Evolutionary conservation across 805 yeast genomes (phyloP), one percentile per base, ranked within the genome.

Genomic region (Barnettozyma vustinii): DNA sequence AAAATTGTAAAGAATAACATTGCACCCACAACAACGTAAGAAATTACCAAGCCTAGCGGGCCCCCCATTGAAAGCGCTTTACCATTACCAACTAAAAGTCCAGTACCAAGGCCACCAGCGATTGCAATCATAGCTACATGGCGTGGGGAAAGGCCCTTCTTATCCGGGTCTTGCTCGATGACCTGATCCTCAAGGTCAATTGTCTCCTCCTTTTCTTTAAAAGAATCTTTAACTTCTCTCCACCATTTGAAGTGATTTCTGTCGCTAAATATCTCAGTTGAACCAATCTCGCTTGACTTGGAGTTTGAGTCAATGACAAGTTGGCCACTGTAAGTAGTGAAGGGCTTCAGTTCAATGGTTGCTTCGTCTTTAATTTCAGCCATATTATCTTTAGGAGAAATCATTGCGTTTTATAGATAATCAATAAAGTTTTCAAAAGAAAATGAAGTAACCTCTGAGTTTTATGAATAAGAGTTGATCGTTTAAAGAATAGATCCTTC

Each of bases 51-150:
- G 43, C 77, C 77, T 13, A 78, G 87, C 4, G 90, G 88, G 27
- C 90, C 90, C 53, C 84, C 84, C 13, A 69, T 64, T 30, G 66
- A 61, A 54, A 85, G 71, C 2, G 85, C 76, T 18, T 70, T 65
- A 37, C 88, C 89, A 13, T 81, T 71, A 56, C 90, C 89, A 44
- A 85, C 81, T 54, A 85, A 79, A 48, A 84, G 66, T 62, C 92
- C 91, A 3, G 89, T 82, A 55, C 92, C 92, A 36, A 57, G 40
- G 45, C 92, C 84, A 47, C 94, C 90, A 50, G 94, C 94, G 48
- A 88, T 73, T 37, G 95, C 89, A 59, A 87, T 84, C 80, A 55
- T 60, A 42, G 45, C 52, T 15, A 58, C 59, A 46, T 61, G 64
- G 26, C 59, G 56, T 5, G 35, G 21, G 5, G 50, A 47, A 16